Evolutionary conservation across 345 rosid genomes (phyloP), one percentile per base, ranked within the genome.

Genomic region (Toxicodendron radicans): DNA sequence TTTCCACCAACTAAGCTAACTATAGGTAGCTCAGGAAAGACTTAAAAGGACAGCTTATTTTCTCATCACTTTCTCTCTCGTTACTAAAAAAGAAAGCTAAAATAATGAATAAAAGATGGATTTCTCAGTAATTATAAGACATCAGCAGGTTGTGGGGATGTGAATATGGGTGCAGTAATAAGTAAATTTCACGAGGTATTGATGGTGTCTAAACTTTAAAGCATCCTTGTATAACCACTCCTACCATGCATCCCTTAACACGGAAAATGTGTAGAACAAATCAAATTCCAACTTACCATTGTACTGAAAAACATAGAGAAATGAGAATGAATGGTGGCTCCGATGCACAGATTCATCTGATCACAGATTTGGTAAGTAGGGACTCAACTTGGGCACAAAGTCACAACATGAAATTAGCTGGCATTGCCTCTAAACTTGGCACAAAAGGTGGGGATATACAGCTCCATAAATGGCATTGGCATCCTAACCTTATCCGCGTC

Each of bases 401-500:
- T 13, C 33, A 45, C 64, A 30, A 3, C 18, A 46, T 52, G 4
- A n/a, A 58, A 14, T 3, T 49, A 61, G 75, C 68, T 61, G 67
- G 30, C 75, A 4, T 20, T 49, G 49, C 75, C 59, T 7, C 68
- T 24, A n/a, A 72, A 21, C n/a, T 11, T 57, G 24, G 35, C 18
- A 69, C 7, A 20, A 23, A 1, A 18, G 49, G 66, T 63, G 49
- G 67, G 67, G 67, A 38, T 38, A 38, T 38, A 7, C 43, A 38
- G 43, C 43, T 38, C 43, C 43, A 38, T 7, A 38, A 38, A 38
- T 23, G 66, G 46, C 67, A 18, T 18, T 72, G 66, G 58, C 67
- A 12, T 30, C 58, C 32, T 21, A 48, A 60, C 67, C 67, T 60
- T 60, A 48, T 32, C 75, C 48, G 51, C 23, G 49, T 20, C 59